Evolutionary conservation across 2,329 filamentous ascomycete species (phyloP).

Genomic region (Sclerotinia trifoliorum): DNA sequence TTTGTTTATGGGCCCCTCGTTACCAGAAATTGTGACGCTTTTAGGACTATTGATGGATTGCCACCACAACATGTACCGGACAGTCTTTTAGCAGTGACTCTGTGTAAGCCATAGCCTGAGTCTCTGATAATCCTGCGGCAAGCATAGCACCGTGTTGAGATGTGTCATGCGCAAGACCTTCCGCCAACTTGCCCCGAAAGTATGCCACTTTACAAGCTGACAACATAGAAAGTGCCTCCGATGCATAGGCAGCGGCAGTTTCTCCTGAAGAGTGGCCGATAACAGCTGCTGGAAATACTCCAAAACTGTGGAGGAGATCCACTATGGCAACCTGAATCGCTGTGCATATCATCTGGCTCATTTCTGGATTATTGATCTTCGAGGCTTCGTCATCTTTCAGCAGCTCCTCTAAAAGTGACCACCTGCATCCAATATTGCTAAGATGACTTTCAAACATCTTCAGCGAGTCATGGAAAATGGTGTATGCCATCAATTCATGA

Average conservation of each 20-base stretch:
- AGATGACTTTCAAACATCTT: neutral
- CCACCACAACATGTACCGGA: neutral
- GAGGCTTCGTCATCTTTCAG: neutral
- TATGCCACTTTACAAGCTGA: slow-evolving; percentile 7
- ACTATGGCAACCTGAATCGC: slow-evolving; percentile 48
- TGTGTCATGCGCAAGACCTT: too few relatives aligned
- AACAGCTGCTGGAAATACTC: slow-evolving; percentile 28
- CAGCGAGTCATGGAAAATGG: slow-evolving; percentile 14
- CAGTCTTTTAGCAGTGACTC: neutral
- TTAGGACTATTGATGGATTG: slow-evolving; percentile 11
- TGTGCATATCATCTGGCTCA: slow-evolving; percentile 44
- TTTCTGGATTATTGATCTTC: slow-evolving; percentile 26
- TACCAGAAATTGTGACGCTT: slow-evolving; percentile 7
- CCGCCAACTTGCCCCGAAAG: neutral
- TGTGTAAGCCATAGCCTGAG: neutral
- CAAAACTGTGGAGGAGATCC: slow-evolving; percentile 40
- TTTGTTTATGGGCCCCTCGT: neutral
- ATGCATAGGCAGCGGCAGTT: slow-evolving; percentile 42
- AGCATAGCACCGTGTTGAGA: neutral
- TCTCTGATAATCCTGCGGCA: neutral
- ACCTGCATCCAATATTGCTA: neutral
- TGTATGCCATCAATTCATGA: slow-evolving; percentile 19
- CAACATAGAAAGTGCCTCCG: neutral
- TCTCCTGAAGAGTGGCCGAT: slow-evolving; percentile 37
- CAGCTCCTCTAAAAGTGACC: slow-evolving; percentile 2